Percentiles rank a stretch among this genome's conserved stretches.
Conservation (phyloP, 1,139 yeast genomes). For the Zygoascus sp. region DNA sequence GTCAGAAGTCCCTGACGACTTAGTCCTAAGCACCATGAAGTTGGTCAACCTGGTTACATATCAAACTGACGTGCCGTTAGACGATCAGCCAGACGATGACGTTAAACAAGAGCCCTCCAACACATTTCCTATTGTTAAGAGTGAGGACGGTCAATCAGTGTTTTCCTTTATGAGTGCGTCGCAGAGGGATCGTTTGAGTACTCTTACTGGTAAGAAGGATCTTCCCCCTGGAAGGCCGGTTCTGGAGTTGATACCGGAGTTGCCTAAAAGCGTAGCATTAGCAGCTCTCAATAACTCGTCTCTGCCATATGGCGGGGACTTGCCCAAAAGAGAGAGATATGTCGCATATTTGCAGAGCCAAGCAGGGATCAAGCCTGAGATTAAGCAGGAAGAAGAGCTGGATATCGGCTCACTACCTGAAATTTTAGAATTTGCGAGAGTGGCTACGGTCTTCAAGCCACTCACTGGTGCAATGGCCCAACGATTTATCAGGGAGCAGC, state of each 20-base stretch:
- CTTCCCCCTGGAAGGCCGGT: background rate
- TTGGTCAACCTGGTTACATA: conserved; percentile 6
- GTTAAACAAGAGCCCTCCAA: too few species aligned
- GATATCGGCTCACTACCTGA: conserved; percentile 19
- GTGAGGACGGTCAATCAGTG: background rate
- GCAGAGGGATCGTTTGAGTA: conserved; percentile 2
- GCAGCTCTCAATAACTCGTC: conserved; percentile 12
- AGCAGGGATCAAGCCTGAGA: conserved; percentile 12
- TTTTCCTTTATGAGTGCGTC: conserved; percentile 5
- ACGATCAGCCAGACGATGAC: too few species aligned
- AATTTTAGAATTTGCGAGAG: conserved; percentile 28
- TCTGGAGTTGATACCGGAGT: background rate
- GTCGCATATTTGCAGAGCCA: conserved; percentile 14
- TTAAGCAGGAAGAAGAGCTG: conserved; percentile 5
- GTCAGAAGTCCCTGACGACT: conserved; percentile 22
- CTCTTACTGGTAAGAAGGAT: background rate
- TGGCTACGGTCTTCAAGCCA: conserved; percentile 30
- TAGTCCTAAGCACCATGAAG: conserved; percentile 16
- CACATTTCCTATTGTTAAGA: too few species aligned
- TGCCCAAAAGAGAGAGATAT: conserved; percentile 17
- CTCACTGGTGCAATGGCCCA: conserved; percentile 29
- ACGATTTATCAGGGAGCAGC: conserved; percentile 19
- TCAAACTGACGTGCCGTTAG: background rate
- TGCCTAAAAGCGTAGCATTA: conserved; percentile 7
- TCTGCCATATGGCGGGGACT: conserved; percentile 13